Evolutionary conservation across 2,329 filamentous ascomycete genomes (phyloP), one percentile per base, ranked within the genome.

Genomic region (Aspergillus fructus): DNA sequence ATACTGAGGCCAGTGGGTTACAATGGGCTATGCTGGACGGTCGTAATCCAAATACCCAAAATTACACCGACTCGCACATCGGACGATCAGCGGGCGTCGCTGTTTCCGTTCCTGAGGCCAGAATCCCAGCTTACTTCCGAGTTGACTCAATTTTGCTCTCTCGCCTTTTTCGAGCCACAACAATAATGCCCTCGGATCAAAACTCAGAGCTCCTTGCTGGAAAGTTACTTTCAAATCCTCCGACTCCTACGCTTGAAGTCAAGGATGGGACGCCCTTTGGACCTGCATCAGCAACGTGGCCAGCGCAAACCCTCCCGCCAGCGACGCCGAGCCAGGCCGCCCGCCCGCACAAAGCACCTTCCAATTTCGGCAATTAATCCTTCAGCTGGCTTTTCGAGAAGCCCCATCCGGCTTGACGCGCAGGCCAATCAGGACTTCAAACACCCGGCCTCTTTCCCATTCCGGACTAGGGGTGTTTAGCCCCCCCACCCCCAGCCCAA

Each of bases 71-170:
- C 34, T 37, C 34, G 5, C 34, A 37, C 34, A 46, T 63, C 64
- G 65, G 63, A 65, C 64, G 65, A 66, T 66, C 64, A 63, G 57
- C 65, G 51, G 54, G 58, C 61, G 58, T 54, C 47, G 55, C 41
- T 50, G 27, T 30, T 34, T 50, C 43, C 49, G 45, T 48, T 48
- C 51, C 60, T 62, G 55, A 50, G 53, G 34, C 55, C 59, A 59
- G 60, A 60, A 62, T 40, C 39, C 23, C 13, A n/a, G 43, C 34
- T 47, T 45, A 33, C 40, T 21, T 48, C 27, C 27, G 27, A 30
- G 27, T 30, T 48, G 12, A 5, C n/a, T 48, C 45, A 45, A 23
- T 19, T 47, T 47, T 19, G 45, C 23, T 33, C 6, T n/a, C 42
- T 23, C n/a, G 12, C 21, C 21, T 8, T 34, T 48, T 17, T 34